Percentiles rank a stretch among this genome's conserved stretches.
These are phyloP conservation scores for Clitocybe nebularis DNA, from an alignment of 1,284 basidiomycete species.

Conservation along the genomic window DNA sequence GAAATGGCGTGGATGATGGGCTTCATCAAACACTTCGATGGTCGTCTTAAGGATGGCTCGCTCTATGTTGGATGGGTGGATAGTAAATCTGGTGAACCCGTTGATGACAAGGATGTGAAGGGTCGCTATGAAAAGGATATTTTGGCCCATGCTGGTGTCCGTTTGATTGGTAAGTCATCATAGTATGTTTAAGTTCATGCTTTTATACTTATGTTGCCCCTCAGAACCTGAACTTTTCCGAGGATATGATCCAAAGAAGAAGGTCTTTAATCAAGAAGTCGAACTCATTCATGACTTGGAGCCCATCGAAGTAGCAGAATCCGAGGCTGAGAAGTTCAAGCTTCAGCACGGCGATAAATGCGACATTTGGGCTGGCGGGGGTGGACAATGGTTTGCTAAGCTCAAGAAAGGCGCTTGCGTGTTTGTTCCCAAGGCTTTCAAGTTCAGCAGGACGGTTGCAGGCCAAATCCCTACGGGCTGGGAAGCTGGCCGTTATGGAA, in stretches of 20 bases:
- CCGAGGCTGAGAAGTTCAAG: conserved; percentile 95
- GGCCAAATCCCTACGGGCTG: conserved; percentile 98
- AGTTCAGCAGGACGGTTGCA: conserved; percentile 91
- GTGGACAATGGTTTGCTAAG: conserved; percentile 95
- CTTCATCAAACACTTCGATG: conserved; percentile 97
- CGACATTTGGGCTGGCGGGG: conserved; percentile 88
- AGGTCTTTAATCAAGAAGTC: conserved; percentile 95
- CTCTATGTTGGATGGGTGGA: conserved; percentile 99
- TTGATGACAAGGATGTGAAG: conserved; percentile 97
- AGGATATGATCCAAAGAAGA: conserved; percentile 96
- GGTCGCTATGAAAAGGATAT: conserved; percentile 95
- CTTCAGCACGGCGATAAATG: conserved; percentile 95
- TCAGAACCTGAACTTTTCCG: conserved; percentile 95
- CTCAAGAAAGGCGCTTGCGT: conserved; percentile 98
- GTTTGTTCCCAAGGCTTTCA: conserved; percentile 92
- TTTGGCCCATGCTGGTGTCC: conserved; percentile 89
- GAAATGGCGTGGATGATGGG: conserved; percentile 99
- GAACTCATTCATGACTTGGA: conserved; percentile 97
- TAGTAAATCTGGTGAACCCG: conserved; percentile 90
- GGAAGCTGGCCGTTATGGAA: conserved; percentile 94
- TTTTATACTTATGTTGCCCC: conserved; percentile 14
- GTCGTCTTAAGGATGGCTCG: conserved; percentile 87
- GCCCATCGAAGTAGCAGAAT: conserved; percentile 88
- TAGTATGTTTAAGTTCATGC: conserved; percentile 3
- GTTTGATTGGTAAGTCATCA: conserved; percentile 75